These are phyloP conservation scores for Fusarium mundagurra DNA, from an alignment of 2,329 filamentous ascomycete species.

Conservation along the genomic window DNA sequence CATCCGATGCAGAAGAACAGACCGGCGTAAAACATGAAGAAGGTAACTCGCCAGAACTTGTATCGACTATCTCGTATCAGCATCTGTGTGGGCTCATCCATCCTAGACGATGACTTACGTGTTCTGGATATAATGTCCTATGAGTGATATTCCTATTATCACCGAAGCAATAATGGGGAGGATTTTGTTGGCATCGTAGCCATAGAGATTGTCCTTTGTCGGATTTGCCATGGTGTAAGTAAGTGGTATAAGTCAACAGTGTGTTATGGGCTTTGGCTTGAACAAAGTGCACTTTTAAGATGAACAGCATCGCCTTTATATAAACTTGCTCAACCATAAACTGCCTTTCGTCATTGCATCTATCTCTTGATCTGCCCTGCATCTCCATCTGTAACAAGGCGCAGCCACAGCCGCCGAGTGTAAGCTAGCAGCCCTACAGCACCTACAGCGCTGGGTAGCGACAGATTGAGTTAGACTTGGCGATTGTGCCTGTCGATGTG, in stretches of 20 bases:
- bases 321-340: background rate
- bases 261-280: background rate
- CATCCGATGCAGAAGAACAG: conserved; percentile 38
- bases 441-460: conserved; percentile 29
- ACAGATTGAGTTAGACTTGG: conserved; percentile 22
- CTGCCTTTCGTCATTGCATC: background rate
- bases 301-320: background rate
- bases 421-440: conserved; percentile 28
- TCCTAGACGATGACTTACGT: background rate
- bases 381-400: conserved; percentile 6
- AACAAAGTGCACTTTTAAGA: background rate
- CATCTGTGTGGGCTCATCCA: accelerated
- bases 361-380: background rate
- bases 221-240: conserved; percentile 17
- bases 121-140: conserved; percentile 34
- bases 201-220: conserved; percentile 37
- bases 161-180: conserved; percentile 33
- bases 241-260: background rate
- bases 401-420: conserved; percentile 12
- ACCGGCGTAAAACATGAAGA: conserved; percentile 42
- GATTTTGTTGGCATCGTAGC: conserved; percentile 40
- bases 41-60: conserved; percentile 40
- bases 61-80: conserved; percentile 25
- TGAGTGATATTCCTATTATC: conserved; percentile 28
- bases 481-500: background rate